Evolutionary conservation across 192 early-diverging fungal species (phyloP).

Genomic region (Phlyctochytrium bullatum): DNA sequence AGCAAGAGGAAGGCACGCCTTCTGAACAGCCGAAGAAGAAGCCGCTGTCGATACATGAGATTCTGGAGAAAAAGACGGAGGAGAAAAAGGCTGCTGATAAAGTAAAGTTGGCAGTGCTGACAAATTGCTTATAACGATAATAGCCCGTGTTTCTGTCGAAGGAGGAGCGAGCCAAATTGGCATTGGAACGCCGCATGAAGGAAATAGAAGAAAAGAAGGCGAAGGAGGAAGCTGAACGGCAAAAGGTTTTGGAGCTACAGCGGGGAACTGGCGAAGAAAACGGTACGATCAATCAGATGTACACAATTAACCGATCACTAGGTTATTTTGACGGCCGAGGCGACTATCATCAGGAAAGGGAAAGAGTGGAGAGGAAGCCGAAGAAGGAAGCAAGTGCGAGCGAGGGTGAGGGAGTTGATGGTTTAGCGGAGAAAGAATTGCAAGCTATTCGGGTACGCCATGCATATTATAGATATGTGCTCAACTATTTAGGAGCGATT

Average conservation of each 20-base stretch:
- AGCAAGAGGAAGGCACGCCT: conserved; percentile 15
- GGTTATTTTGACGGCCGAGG: conserved; percentile 10
- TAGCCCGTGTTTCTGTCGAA: conserved; percentile 85
- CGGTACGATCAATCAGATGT: background rate
- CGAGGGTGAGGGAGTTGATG: conserved; percentile 19
- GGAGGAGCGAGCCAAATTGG: conserved; percentile 82
- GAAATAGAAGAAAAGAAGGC: conserved; percentile 74
- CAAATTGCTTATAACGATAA: background rate
- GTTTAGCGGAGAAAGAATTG: conserved; percentile 53
- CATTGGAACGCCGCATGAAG: conserved; percentile 75
- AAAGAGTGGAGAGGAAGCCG: conserved; percentile 6
- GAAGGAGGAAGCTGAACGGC: conserved; percentile 63
- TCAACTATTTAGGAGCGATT: conserved; percentile 57
- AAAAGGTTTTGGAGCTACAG: conserved; percentile 28
- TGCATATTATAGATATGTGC: conserved; percentile 1
- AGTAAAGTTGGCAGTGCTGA: conserved; percentile 30
- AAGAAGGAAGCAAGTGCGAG: background rate
- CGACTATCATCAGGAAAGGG: conserved; percentile 5
- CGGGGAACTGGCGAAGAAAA: background rate
- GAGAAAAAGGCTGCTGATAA: conserved; percentile 63
- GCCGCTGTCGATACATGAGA: conserved; percentile 76
- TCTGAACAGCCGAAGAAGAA: conserved; percentile 38
- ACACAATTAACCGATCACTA: background rate
- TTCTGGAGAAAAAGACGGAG: conserved; percentile 63
- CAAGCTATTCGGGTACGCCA: conserved; percentile 48